Evolutionary conservation across 495 filamentous ascomycete species (phyloP), one percentile per base, ranked within the genome.

Genomic region (Paragyromitra xinjiangensis): DNA sequence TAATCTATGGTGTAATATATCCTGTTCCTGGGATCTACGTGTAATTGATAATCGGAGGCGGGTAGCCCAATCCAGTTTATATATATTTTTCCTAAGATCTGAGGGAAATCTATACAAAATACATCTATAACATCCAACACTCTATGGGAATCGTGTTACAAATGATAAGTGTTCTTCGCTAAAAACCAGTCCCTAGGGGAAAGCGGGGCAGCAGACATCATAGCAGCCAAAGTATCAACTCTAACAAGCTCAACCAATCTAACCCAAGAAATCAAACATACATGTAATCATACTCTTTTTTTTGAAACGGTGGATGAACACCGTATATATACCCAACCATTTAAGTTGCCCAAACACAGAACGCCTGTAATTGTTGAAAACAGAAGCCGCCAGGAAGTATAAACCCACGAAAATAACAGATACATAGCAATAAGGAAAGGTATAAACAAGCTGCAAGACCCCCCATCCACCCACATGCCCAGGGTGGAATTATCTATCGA

Each of bases 331-430:
- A 50, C 22, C 34, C 44, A 11, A n/a, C 19, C 66, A 19, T 37
- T 45, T 45, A 29, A 69, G 37, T n/a, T 22, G n/a, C 37, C 11
- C 11, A 59, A 56, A 51, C 19, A 56, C 19, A 75, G 22, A 51
- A 75, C 40, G 74, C 70, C 74, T 77, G 22, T 58, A 66, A 72
- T 64, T 75, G 59, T 56, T 64, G 37, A 55, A 59, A 59, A 58
- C 22, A 56, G 53, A 77, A 56, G 6, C 39, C n/a, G 16, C 14
- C 71, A 55, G 22, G 56, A 42, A 40, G 4, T 42, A 16, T 4
- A 24, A 40, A 44, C 8, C 11, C 53, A 7, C 51, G 11, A 6
- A 55, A 55, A 68, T 16, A 19, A 12, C 16, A 34, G 4, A 22
- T 19, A 65, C 4, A 40, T 0, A 48, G n/a, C 0, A 37, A 29